Conservation (phyloP, 306 rosid genomes). For the Oemleria cerasiformis region DNA sequence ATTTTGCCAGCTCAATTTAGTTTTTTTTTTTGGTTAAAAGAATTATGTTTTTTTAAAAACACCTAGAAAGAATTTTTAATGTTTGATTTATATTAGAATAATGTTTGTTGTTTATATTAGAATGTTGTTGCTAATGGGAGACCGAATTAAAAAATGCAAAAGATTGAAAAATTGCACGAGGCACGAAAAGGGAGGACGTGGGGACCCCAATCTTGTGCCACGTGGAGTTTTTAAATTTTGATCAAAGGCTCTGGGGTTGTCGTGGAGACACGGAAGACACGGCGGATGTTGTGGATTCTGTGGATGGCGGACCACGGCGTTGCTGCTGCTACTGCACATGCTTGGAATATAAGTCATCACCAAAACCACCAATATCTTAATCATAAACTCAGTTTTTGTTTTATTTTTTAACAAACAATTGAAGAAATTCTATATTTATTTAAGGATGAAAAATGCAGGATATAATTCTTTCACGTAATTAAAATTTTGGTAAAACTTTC, state of each 20-base stretch:
- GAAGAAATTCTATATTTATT: no score
- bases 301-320: slow-evolving; percentile 46
- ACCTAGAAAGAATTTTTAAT: no score
- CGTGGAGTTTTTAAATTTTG: slow-evolving; percentile 13
- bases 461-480: no score
- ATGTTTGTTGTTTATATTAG: not conserved
- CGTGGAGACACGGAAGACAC: slow-evolving; percentile 38
- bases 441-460: no score
- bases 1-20: no score
- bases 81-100: no score
- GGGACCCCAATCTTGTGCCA: slow-evolving; percentile 30
- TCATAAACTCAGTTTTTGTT: slow-evolving; percentile 3
- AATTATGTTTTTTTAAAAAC: no score
- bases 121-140: slow-evolving; percentile 5
- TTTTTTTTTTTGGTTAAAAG: no score
- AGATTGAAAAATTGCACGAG: not conserved
- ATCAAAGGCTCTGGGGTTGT: slow-evolving; percentile 19
- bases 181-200: slow-evolving; percentile 2
- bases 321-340: slow-evolving; percentile 21
- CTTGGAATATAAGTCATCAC: not conserved
- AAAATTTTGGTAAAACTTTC: no score
- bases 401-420: no score
- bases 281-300: slow-evolving; percentile 47
- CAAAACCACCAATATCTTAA: not conserved
- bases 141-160: not conserved